Percentiles rank a stretch among this genome's conserved stretches.
Conservation (phyloP, 2,329 filamentous ascomycete species). For the Cladosporium halotolerans region DNA sequence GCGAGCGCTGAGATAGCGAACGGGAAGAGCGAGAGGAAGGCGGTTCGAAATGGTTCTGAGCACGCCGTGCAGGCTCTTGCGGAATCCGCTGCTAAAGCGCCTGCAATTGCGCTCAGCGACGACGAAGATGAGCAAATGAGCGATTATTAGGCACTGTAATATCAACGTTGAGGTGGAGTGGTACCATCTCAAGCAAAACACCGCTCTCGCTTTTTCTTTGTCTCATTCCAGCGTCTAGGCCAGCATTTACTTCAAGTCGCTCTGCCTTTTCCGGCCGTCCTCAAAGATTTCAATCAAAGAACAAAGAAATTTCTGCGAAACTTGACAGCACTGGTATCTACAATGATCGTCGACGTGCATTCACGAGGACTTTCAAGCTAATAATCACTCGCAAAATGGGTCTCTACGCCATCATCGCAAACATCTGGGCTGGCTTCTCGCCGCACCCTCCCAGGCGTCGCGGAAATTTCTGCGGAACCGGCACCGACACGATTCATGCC, state of each 20-base stretch:
- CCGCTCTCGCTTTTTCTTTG: too few species aligned
- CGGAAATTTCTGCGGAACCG: background rate
- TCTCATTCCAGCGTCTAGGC: too few species aligned
- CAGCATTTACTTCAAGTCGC: too few species aligned
- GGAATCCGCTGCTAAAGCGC: constrained; percentile 6
- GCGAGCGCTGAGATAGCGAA: constrained; percentile 54
- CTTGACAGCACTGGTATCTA: too few species aligned
- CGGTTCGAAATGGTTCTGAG: constrained; percentile 41
- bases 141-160: constrained; percentile 1
- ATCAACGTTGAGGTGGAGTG: too few species aligned
- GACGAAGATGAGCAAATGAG: constrained; percentile 10
- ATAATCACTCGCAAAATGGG: background rate
- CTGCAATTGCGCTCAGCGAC: background rate
- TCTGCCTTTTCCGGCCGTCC: too few species aligned
- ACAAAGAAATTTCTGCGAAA: too few species aligned
- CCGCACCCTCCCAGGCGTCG: background rate
- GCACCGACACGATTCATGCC: background rate
- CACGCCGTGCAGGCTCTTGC: constrained; percentile 10
- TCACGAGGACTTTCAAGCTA: too few species aligned
- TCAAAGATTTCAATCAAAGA: too few species aligned
- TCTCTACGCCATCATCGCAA: background rate
- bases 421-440: constrained; percentile 2
- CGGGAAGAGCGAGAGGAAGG: constrained; percentile 46
- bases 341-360: too few species aligned
- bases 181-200: too few species aligned